Percentiles rank a stretch among this genome's conserved stretches.
phyloP scores from a whole-genome alignment of 805 yeast species.

The Nakazawaea ambrosiae region DNA sequence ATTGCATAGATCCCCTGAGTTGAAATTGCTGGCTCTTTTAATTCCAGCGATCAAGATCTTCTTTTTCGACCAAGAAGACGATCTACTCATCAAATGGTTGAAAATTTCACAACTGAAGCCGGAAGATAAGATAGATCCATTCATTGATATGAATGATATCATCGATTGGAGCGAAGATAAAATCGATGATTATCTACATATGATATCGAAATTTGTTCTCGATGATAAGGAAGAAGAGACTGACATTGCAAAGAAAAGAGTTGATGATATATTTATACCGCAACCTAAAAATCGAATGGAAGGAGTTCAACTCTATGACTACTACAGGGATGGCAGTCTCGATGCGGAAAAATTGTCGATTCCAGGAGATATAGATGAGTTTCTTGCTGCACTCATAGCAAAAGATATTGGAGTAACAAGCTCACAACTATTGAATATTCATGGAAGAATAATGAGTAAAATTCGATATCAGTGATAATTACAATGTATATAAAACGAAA shows the following conservation, averaged over 20 bases:
- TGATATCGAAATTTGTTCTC: conserved; percentile 35
- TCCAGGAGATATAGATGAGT: background rate
- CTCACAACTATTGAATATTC: background rate
- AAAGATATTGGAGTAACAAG: background rate
- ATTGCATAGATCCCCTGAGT: conserved; percentile 11
- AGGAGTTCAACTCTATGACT: background rate
- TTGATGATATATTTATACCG: conserved; percentile 18
- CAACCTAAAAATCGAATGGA: background rate
- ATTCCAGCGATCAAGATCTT: background rate
- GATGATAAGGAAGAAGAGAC: conserved; percentile 16
- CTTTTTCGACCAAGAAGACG: conserved; percentile 13
- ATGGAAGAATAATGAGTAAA: background rate
- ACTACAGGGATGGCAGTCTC: background rate
- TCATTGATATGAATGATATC: conserved; percentile 27
- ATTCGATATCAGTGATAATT: too few species aligned
- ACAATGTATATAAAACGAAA: too few species aligned
- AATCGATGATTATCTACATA: conserved; percentile 39
- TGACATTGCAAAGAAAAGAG: conserved; percentile 15
- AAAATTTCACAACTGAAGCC: conserved; percentile 21
- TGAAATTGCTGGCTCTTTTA: conserved; percentile 1
- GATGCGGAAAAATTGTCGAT: background rate
- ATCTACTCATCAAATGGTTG: conserved; percentile 23
- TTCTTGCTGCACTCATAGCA: background rate
- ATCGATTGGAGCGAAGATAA: conserved; percentile 41
- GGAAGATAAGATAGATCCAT: conserved; percentile 16